phyloP scores from a whole-genome alignment of 306 rosid genomes.

The Malus asiatica region DNA sequence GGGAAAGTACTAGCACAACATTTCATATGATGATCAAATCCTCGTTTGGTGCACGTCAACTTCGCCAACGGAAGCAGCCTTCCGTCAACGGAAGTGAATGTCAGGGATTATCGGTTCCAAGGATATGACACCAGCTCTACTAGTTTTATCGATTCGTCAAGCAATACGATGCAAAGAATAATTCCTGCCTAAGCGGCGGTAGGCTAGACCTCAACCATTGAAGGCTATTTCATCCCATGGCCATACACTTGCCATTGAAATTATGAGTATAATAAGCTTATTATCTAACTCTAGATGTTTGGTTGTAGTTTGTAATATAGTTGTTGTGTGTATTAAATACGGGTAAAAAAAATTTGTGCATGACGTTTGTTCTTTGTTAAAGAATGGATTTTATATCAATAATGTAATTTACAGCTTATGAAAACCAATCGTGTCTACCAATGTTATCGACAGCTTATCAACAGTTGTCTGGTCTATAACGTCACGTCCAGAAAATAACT shows the following conservation, averaged over 20 bases:
- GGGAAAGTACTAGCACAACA: constrained; percentile 1
- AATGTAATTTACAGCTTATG: no score
- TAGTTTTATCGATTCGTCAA: background rate
- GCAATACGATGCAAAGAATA: background rate
- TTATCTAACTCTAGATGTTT: constrained; percentile 4
- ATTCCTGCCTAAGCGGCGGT: no score
- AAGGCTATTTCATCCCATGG: no score
- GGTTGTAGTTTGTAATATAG: background rate
- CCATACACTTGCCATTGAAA: background rate
- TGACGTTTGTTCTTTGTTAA: background rate
- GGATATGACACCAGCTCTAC: no score
- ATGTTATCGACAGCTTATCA: background rate
- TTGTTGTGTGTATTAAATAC: background rate
- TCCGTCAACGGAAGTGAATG: no score
- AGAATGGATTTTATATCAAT: no score
- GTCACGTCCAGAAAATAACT: background rate
- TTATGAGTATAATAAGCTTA: constrained; percentile 3
- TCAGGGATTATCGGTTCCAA: no score
- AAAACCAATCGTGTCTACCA: background rate
- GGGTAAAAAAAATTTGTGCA: background rate
- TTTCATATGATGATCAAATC: background rate
- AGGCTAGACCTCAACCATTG: no score
- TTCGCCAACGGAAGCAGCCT: constrained; percentile 10
- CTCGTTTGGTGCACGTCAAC: constrained; percentile 12
- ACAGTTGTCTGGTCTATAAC: fast-evolving